phyloP scores from a whole-genome alignment of 768 basidiomycete genomes.

The Tulasnella sp. region DNA sequence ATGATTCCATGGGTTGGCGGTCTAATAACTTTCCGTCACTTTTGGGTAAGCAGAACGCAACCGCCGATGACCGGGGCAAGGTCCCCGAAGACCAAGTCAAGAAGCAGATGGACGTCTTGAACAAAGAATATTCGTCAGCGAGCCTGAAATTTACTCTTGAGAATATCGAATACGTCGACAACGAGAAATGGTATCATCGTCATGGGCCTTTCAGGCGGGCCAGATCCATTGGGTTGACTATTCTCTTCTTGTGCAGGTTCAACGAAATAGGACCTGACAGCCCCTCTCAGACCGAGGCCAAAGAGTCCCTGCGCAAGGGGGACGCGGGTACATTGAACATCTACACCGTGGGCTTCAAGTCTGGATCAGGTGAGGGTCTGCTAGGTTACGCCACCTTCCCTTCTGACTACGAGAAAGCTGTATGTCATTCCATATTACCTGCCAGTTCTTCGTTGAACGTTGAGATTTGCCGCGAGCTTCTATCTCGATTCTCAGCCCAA shows the following conservation, averaged over 20 bases:
- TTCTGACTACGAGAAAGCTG: constrained; percentile 21
- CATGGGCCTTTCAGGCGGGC: too few species aligned
- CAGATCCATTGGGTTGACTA: not conserved
- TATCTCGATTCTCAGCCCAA: not conserved
- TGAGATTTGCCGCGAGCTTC: not conserved
- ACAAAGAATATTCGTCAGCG: constrained; percentile 26
- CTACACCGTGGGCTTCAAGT: constrained; percentile 34
- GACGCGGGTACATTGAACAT: constrained; percentile 37
- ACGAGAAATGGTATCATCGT: constrained; percentile 24
- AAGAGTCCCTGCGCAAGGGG: constrained; percentile 38
- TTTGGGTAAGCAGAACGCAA: too few species aligned
- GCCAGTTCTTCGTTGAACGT: too few species aligned
- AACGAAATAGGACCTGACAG: constrained; percentile 30
- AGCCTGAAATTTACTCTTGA: constrained; percentile 31
- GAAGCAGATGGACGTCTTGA: constrained; percentile 28
- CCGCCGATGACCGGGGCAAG: not conserved
- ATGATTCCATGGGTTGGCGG: too few species aligned
- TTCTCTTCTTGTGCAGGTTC: constrained; percentile 18
- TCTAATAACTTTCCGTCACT: not conserved
- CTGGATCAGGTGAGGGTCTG: constrained; percentile 34
- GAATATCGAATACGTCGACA: constrained; percentile 27
- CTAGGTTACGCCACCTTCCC: constrained; percentile 43
- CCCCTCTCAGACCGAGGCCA: constrained; percentile 39
- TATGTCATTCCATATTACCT: not conserved
- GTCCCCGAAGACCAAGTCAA: constrained; percentile 29